Base-by-base conservation (phyloP, 2,329 filamentous ascomycete genomes). In the Fusarium sp. region DNA sequence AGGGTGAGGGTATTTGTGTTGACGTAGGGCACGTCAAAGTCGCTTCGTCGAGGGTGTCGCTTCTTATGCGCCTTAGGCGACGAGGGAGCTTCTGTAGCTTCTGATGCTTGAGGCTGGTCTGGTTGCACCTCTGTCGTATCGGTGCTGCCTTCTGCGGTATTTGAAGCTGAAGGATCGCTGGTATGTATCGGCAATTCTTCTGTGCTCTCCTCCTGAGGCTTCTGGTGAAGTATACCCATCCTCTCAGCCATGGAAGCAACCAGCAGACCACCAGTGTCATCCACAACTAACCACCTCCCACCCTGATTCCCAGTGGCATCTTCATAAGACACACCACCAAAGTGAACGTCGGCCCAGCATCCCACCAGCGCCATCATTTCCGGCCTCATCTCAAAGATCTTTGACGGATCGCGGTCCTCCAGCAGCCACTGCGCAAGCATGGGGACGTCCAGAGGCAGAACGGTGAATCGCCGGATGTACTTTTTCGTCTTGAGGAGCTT, bases 401-500 rank as follows among this genome's bases (percentile, higher is more conserved):
- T 94, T 68, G 87, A 85, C 0, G 94, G 87, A 75, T 98, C 95
- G 78, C 93, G 94, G 77, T 97, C 94, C 65, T 92, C 87, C 58
- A 98, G 84, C 78, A 96, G 87, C 86, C 93, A 97, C 75, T 94
- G 90, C 22, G 91, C 91, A 70, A 98, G 85, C 72, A 91, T 88
- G 0, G 91, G 88, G 16, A 97, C 91, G 79, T 98, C 95, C 75
- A 98, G 84, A 0, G 96, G 96, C 60, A 97, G 82, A 2, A 96
- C 90, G 0, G 93, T 94, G 79, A 99, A 98, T 14, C 95, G 88
- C 77, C 93, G 92, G 72, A 98, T 89, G 81, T 97, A 98, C 83
- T 99, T 99, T 80, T 92, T 95, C 73, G 94, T 93, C 85, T 99
- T 99, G 53, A 97, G 88, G 20, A 98, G 86, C 79, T 96, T 98